Base-by-base conservation (phyloP, 805 yeast species). In the Candida boleticola region DNA sequence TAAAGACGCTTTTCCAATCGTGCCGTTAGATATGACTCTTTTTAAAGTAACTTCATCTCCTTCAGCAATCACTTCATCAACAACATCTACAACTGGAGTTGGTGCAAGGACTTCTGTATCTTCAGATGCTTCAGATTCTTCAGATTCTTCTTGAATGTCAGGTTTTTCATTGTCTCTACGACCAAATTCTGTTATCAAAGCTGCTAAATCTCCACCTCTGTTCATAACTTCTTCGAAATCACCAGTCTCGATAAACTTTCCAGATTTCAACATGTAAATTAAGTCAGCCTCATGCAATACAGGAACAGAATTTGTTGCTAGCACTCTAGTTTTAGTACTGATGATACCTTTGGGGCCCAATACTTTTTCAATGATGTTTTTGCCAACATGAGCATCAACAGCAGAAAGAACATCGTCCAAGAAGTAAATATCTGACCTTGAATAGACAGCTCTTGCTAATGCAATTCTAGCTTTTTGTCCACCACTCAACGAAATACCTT, bases 191-290 rank as follows among this genome's bases (percentile, higher is more conserved):
- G 45, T 47, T 31, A 65, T 59, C 45, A 67, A 54, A 13, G 49
- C 46, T 3, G 61, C 59, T 25, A 76, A 60, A 7, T 61, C 64
- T 1, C 73, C 63, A 11, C 57, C 58, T 13, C 51, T 52, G 1
- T 46, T 66, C 71, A 76, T 57, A 14, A 80, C 71, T 37, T 75
- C 74, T 5, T 64, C 55, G 55, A 74, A 84, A 5, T 71, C 65
- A 10, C 88, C 70, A n/a, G 55, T 46, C 45, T 68, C 74, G 13
- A 51, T 42, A 18, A 68, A 60, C 16, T 52, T 45, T 5, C 66
- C 66, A 18, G 42, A 46, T 29, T 51, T 53, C 42, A 68, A 52
- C 42, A 65, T 54, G 37, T 55, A 60, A 33, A 66, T 66, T 36
- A 58, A 55, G 40, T 58, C 53, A 13, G 73, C 69, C 39, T 58